phyloP scores from a whole-genome alignment of 352 stramenopile species.

The Globisporangium takayamanum region DNA sequence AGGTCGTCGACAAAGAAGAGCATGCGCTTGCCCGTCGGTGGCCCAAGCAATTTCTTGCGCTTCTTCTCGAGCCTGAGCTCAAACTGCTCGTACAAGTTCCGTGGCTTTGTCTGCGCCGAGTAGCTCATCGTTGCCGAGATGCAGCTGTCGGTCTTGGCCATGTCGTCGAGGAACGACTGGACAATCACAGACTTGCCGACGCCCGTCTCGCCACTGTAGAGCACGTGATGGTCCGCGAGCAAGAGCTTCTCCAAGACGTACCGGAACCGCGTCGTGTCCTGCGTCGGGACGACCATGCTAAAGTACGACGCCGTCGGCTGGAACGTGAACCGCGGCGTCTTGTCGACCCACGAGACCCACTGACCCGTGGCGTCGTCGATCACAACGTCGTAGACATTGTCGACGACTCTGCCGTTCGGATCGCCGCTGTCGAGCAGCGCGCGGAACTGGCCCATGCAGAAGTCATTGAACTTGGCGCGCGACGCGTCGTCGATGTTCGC shows the following conservation, averaged over 20 bases:
- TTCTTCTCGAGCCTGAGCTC: slow-evolving; percentile 83
- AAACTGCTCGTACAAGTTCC: slow-evolving; percentile 80
- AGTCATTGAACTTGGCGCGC: slow-evolving; percentile 82
- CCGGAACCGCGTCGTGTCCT: slow-evolving; percentile 92
- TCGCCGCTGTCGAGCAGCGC: slow-evolving; percentile 47
- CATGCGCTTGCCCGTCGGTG: slow-evolving; percentile 72
- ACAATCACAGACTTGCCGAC: slow-evolving; percentile 93
- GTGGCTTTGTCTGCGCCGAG: slow-evolving; percentile 84
- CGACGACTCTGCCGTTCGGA: slow-evolving; percentile 24
- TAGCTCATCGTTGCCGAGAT: slow-evolving; percentile 87
- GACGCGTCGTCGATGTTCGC: slow-evolving; percentile 85
- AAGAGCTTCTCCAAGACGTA: slow-evolving; percentile 89
- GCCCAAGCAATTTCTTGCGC: slow-evolving; percentile 73
- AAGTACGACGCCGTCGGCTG: slow-evolving; percentile 88
- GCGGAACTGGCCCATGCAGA: slow-evolving; percentile 67
- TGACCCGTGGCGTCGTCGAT: slow-evolving; percentile 66
- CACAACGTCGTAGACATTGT: slow-evolving; percentile 83
- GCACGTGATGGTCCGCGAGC: slow-evolving; percentile 73
- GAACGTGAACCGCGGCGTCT: slow-evolving; percentile 88
- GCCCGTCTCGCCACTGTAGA: slow-evolving; percentile 89
- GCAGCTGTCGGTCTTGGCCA: slow-evolving; percentile 76
- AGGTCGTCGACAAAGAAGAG: slow-evolving; percentile 90
- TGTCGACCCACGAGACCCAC: slow-evolving; percentile 84
- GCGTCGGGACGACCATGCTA: slow-evolving; percentile 91
- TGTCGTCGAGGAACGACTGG: slow-evolving; percentile 86